These are phyloP conservation scores for Albatrellus ellisii DNA, from an alignment of 768 basidiomycete species.

Conservation along the genomic window DNA sequence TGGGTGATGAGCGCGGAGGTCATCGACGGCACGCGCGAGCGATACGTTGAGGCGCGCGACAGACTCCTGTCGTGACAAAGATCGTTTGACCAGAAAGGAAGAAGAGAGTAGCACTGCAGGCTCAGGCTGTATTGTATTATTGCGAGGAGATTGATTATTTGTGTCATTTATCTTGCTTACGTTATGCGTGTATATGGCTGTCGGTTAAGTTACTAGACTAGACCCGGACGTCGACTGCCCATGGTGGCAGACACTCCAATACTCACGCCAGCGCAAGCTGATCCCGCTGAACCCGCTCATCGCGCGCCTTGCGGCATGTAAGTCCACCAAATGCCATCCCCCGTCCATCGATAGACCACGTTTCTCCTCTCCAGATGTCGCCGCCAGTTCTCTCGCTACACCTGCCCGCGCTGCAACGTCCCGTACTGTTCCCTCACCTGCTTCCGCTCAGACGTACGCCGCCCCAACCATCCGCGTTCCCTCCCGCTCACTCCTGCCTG, in stretches of 20 bases:
- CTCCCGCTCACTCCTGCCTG: neutral
- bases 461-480: neutral
- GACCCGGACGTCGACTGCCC: constrained; percentile 80
- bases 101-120: neutral
- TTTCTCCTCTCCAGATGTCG: constrained; percentile 38
- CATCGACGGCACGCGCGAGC: constrained; percentile 58
- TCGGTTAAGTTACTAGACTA: no score
- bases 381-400: constrained; percentile 67
- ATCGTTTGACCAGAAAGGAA: neutral
- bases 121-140: neutral
- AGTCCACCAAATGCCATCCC: neutral
- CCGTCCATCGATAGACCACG: neutral
- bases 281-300: neutral
- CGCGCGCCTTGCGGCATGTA: constrained; percentile 3
- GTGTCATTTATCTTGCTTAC: neutral
- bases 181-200: no score
- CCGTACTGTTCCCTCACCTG: constrained; percentile 72
- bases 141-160: neutral
- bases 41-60: constrained; percentile 70
- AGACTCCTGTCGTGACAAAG: constrained; percentile 23
- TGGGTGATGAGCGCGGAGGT: constrained; percentile 71
- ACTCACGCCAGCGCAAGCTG: neutral
- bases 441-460: constrained; percentile 41
- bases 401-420: constrained; percentile 71
- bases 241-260: constrained; percentile 39